Evolutionary conservation across 2,329 filamentous ascomycete genomes (phyloP).

Genomic region (Talaromyces sp.): DNA sequence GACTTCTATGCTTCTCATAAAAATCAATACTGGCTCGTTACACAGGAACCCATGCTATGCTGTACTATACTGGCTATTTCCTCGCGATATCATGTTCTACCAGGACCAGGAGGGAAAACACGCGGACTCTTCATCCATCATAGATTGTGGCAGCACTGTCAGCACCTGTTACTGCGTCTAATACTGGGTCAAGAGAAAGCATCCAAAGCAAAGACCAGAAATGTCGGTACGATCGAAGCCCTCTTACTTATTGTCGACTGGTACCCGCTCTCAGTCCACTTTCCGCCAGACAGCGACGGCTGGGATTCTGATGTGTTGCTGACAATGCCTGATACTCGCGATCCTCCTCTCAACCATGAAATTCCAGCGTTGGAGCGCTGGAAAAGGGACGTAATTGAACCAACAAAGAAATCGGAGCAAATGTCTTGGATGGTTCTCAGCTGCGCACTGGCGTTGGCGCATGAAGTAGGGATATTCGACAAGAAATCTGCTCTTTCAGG

Average conservation of each 20-base stretch:
- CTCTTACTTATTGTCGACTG: constrained; percentile 45
- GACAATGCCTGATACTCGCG: neutral
- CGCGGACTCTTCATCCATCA: neutral
- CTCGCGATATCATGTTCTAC: constrained; percentile 44
- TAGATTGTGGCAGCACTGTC: constrained; percentile 6
- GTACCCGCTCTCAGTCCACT: constrained; percentile 51
- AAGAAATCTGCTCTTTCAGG: neutral
- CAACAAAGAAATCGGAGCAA: constrained; percentile 50
- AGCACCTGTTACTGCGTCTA: constrained; percentile 5
- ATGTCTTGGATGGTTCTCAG: constrained; percentile 58
- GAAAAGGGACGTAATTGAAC: constrained; percentile 51
- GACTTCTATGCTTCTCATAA: constrained; percentile 46
- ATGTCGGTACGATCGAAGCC: constrained; percentile 7
- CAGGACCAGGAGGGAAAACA: constrained; percentile 32
- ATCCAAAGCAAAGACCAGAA: constrained; percentile 11
- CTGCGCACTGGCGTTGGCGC: constrained; percentile 39
- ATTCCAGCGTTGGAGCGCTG: constrained; percentile 42
- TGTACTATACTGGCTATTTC: constrained; percentile 52
- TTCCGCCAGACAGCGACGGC: constrained; percentile 50
- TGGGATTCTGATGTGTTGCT: constrained; percentile 42
- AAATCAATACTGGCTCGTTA: constrained; percentile 47
- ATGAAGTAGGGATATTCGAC: neutral
- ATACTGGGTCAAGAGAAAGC: constrained; percentile 12
- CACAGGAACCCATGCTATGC: constrained; percentile 50
- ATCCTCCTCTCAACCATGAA: constrained; percentile 26